Base-by-base conservation (phyloP, 371 early-diverging fungal genomes). In the Mucor indicus region DNA sequence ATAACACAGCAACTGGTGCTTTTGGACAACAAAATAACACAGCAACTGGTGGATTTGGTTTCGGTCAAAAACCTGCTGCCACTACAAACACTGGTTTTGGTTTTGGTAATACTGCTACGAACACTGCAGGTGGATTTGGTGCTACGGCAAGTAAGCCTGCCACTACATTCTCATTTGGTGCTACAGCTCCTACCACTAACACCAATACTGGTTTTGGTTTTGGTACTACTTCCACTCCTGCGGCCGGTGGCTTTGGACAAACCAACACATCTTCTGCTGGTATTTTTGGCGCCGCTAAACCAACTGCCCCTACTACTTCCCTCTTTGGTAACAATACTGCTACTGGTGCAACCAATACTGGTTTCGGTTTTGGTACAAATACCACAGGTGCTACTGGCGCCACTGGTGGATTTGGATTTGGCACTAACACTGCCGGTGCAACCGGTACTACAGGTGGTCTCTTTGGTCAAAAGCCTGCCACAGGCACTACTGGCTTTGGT, bases 211-310 rank as follows among this genome's bases (percentile, higher is more conserved):
- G 57, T 8, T 70, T 61, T 35, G 61, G 61, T 6, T 58, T 58
- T 49, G 62, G 62, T 29, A 50, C 59, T 21, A 31, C 57, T 13
- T 48, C 40, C 4, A 39, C 15, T n/a, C 13, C 30, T 21, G 37
- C 50, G 17, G 23, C 53, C 5, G 38, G 31, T 23, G 56, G 55
- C 11, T 72, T 72, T 47, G 69, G 75, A 24, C 29, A 35, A 35
- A 42, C 50, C 23, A 38, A 50, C 2, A 35, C 68, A 20, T 59
- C 61, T 15, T 62, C 60, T 7, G 54, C 66, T 30, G 61, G 75
- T 22, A 55, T 81, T 16, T 84, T 85, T 57, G 88, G 88, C 10
- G 69, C 71, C 13, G 57, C 75, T n/a, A 64, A 70, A 17, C 57
- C 84, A 17, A 64, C 75, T 30, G 55, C 80, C 2, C 70, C 74